phyloP scores from a whole-genome alignment of 352 stramenopile species.

The Thalassiosira livingstoniorum region DNA sequence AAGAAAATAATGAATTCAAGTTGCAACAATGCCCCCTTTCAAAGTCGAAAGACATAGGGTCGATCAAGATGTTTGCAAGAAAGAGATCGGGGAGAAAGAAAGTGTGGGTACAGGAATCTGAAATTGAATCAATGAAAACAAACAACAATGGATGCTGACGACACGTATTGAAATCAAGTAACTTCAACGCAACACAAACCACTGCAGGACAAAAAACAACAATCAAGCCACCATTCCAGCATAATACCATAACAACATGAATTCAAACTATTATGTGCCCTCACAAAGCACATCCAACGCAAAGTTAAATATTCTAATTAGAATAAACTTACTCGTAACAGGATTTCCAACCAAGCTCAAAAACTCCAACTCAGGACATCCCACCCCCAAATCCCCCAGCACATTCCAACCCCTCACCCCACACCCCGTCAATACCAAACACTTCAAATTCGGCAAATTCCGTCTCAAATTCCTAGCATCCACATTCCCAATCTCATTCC shows the following conservation, averaged over 20 bases:
- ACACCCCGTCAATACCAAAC: slow-evolving; percentile 71
- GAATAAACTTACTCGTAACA: slow-evolving; percentile 80
- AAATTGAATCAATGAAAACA: slow-evolving; percentile 36
- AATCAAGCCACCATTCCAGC: too few relatives aligned
- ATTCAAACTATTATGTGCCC: too few relatives aligned
- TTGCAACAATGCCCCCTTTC: slow-evolving; percentile 1
- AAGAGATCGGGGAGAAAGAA: slow-evolving; percentile 28
- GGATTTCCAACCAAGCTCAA: slow-evolving; percentile 78
- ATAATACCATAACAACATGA: too few relatives aligned
- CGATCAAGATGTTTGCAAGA: slow-evolving; percentile 6
- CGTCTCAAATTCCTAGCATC: slow-evolving; percentile 71
- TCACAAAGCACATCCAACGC: too few relatives aligned
- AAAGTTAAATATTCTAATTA: too few relatives aligned
- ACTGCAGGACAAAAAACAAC: too few relatives aligned
- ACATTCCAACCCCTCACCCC: slow-evolving; percentile 69
- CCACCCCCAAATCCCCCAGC: slow-evolving; percentile 70
- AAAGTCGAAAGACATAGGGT: slow-evolving; percentile 38
- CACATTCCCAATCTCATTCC: slow-evolving; percentile 73
- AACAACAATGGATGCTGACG: too few relatives aligned
- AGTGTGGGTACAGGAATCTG: slow-evolving; percentile 44
- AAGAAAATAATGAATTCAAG: not conserved
- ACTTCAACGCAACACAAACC: too few relatives aligned
- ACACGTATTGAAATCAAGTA: too few relatives aligned
- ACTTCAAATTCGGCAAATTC: slow-evolving; percentile 72
- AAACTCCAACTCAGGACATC: slow-evolving; percentile 75